Evolutionary conservation across 75 land plant genomes (phyloP), one percentile per base, ranked within the genome.

Genomic region (Cunninghamia lanceolata): DNA sequence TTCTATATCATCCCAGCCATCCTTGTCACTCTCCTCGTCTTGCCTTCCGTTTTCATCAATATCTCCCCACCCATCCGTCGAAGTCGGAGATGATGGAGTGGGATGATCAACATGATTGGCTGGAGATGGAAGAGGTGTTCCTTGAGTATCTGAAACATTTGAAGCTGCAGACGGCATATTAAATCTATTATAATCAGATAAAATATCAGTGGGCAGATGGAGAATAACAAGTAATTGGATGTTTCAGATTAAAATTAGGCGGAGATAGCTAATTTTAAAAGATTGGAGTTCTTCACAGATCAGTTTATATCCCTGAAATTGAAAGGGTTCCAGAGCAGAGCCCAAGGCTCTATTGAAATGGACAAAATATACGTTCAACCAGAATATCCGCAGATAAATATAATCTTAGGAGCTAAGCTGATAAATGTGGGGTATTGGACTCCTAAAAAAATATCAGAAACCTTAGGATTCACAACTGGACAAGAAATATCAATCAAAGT

Each of bases 1-100:
- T 52, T 95, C 99, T 80, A 98, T 82, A 87, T 98, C 99, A 90
- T 95, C 99, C 99, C 99, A 98, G 9, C 97, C 99, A 88, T 96
- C 99, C 71, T 95, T 93, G 25, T 98, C 99, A 88, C 87, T 91
- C 1, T 94, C 94, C 81, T 89, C 90, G 6, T 88, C 95, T 54
- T 87, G 94, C 76, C 82, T 76, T 73, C 85, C 85, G 19, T 92
- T 92, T 63, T 93, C 94, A 83, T 96, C 95, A 54, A 92, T 82
- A 70, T 95, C 99, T 83, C 98, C 99, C 99, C 99, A 98, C 28
- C 99, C 99, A 88, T 98, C 97, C 43, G 94, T 93, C 63, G 99
- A 96, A 40, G 93, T 93, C 28, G 99, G 99, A 56, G 99, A 96
- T 66, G 85, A 78, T 25, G 94, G 89, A 38, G 87, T 89, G 70